Conservation (phyloP, 2,329 filamentous ascomycete species). For the Teratosphaeria viscida region DNA sequence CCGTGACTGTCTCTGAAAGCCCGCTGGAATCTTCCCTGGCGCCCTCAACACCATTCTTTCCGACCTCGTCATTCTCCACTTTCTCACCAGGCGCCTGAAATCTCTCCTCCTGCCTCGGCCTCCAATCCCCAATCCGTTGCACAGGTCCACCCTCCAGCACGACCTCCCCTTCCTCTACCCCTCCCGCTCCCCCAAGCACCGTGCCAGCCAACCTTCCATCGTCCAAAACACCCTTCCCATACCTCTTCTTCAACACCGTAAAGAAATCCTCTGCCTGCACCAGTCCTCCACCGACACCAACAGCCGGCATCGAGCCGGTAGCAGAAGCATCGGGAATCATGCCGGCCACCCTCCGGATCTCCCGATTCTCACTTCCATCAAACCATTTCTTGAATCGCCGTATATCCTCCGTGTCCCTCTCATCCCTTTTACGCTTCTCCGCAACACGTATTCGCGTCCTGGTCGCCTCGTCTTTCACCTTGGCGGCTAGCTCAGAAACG, state of each 20-base stretch:
- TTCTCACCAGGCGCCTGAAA: not conserved
- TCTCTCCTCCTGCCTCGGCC: constrained; percentile 9
- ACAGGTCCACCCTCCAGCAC: constrained; percentile 68
- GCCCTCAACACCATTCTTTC: not conserved
- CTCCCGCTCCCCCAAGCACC: constrained; percentile 60
- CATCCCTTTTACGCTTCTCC: constrained; percentile 37
- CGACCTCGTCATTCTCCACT: not conserved
- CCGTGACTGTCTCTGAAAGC: not conserved
- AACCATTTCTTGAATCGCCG: constrained; percentile 68
- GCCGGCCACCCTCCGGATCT: constrained; percentile 74
- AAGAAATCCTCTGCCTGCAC: constrained; percentile 38
- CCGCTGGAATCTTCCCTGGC: not conserved
- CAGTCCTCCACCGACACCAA: constrained; percentile 28
- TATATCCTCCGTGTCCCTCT: constrained; percentile 70
- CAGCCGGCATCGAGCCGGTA: constrained; percentile 36
- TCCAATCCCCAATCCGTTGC: constrained; percentile 59
- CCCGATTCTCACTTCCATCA: constrained; percentile 58
- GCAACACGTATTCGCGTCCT: constrained; percentile 19
- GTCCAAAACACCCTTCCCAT: constrained; percentile 63
- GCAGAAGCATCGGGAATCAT: constrained; percentile 41
- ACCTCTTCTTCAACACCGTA: constrained; percentile 71
- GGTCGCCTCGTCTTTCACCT: constrained; percentile 26
- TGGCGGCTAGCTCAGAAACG: constrained; percentile 29
- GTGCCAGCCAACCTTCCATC: constrained; percentile 81
- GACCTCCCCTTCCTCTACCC: constrained; percentile 59